Conservation (phyloP, 2,329 filamentous ascomycete genomes). For the Ophiobolus disseminans region DNA sequence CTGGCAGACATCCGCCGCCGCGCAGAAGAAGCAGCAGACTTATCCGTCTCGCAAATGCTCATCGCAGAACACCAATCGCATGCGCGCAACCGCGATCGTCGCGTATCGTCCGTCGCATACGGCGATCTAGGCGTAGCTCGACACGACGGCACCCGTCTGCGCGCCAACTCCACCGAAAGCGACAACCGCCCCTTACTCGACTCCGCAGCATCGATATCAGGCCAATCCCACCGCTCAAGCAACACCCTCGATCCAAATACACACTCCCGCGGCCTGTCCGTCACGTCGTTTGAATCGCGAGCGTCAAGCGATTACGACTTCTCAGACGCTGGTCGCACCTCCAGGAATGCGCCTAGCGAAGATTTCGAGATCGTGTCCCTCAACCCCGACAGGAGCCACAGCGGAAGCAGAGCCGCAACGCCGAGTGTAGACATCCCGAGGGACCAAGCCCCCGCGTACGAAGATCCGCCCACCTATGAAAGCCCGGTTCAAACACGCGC, state of each 20-base stretch:
- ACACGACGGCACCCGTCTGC: slow-evolving; percentile 77
- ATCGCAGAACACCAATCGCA: slow-evolving; percentile 64
- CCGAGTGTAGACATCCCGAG: slow-evolving; percentile 36
- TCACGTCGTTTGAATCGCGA: slow-evolving; percentile 49
- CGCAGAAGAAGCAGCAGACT: slow-evolving; percentile 51
- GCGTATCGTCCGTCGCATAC: slow-evolving; percentile 78
- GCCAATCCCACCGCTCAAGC: slow-evolving; percentile 34
- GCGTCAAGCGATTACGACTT: slow-evolving; percentile 48
- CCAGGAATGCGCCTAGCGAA: slow-evolving; percentile 27
- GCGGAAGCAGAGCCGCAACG: slow-evolving; percentile 28
- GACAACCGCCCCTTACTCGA: slow-evolving; percentile 75
- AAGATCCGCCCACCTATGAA: slow-evolving; percentile 58
- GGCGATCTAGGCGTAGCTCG: slow-evolving; percentile 76
- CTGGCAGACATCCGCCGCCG: slow-evolving; percentile 67
- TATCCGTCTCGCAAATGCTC: slow-evolving; percentile 52
- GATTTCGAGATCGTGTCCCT: slow-evolving; percentile 55
- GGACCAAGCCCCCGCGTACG: slow-evolving; percentile 50
- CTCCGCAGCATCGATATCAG: slow-evolving; percentile 70
- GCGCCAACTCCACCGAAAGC: slow-evolving; percentile 76
- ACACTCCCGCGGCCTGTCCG: slow-evolving; percentile 54
- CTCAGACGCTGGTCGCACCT: slow-evolving; percentile 30
- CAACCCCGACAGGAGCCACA: slow-evolving; percentile 45
- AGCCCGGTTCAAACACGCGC: slow-evolving; percentile 48
- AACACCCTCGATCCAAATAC: slow-evolving; percentile 34
- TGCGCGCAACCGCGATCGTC: slow-evolving; percentile 66